phyloP scores from a whole-genome alignment of 2,329 filamentous ascomycete species.

The Aphanoascus verrucosus region DNA sequence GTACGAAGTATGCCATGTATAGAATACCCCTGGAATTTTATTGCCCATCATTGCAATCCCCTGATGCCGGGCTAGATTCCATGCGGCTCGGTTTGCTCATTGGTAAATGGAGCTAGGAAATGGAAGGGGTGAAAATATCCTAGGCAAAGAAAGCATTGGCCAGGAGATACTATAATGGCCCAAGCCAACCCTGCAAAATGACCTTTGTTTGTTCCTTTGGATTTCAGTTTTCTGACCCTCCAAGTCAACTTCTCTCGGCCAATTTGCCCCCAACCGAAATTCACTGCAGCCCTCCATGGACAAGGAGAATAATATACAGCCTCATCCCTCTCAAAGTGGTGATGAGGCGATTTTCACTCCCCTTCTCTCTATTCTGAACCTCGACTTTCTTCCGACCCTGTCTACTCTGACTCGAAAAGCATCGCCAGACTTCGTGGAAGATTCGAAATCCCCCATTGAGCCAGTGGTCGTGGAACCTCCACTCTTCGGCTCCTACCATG shows the following conservation, averaged over 20 bases:
- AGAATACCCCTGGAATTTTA: too few species aligned
- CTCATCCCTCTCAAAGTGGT: conserved; percentile 4
- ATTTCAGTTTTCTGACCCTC: too few species aligned
- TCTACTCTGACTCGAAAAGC: conserved; percentile 6
- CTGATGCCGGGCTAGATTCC: too few species aligned
- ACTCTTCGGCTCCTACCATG: conserved; percentile 10
- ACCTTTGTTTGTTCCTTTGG: too few species aligned
- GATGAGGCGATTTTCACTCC: conserved; percentile 5
- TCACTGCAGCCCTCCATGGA: neutral
- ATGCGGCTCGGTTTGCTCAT: too few species aligned
- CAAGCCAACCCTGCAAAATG: too few species aligned
- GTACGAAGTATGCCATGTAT: too few species aligned
- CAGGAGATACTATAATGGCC: too few species aligned
- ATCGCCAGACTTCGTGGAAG: conserved; percentile 7
- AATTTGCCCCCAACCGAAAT: neutral
- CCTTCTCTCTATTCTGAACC: conserved; percentile 7
- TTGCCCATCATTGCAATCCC: too few species aligned
- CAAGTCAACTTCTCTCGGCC: neutral
- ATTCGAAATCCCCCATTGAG: conserved; percentile 7
- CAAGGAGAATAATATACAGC: conserved; percentile 1
- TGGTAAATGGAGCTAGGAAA: too few species aligned
- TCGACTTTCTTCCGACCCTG: conserved; percentile 4
- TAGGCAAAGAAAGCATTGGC: neutral
- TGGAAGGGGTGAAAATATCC: too few species aligned
- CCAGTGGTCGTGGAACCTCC: conserved; percentile 5